Evolutionary conservation across 2,329 filamentous ascomycete genomes (phyloP), one percentile per base, ranked within the genome.

Genomic region (Pseudogymnoascus sp.): DNA sequence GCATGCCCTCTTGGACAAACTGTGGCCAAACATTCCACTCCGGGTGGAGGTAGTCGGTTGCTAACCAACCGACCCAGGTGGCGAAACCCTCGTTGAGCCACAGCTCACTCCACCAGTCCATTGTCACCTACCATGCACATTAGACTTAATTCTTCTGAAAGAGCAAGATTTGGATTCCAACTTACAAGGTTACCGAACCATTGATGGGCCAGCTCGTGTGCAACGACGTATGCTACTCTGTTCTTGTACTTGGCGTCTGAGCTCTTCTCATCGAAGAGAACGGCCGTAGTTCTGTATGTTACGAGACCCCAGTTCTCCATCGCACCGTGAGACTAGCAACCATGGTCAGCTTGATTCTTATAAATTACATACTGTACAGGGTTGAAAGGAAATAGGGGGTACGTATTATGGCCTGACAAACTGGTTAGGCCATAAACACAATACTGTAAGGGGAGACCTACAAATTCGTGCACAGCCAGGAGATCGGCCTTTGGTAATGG

Each of bases 231-330:
- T 33, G 94, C 94, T 66, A 99, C 89, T 37, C 92, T 84, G 74
- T 96, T 97, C 76, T 92, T 92, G 78, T 93, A 97, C 66, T 87
- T 86, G 42, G 90, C 86, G 73, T 97, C 93, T 0, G 93, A 97
- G 58, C 88, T 89, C 73, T 91, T 87, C 74, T 96, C 91, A 70
- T 99, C 93, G 71, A 94, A 99, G n/a, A 99, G 82, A 29, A 99
- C 88, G 59, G 94, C 92, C 9, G 93, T 97, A 9, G 93, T 96
- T 67, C 92, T 85, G 78, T 97, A 99, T 33, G 94, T 97, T 63
- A 99, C 91, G 61, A 99, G 81, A 67, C 92, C 92, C 92, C 92
- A 97, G 74, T 95, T 95, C 79, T 97, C 92, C 90, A 95, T 95
- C 67, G 91, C 91, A 66, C 87, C 71, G 60, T 83, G 80, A 70